Evolutionary conservation across 441 rosid species (phyloP), one percentile per base, ranked within the genome.

Genomic region (Kokia cookei): DNA sequence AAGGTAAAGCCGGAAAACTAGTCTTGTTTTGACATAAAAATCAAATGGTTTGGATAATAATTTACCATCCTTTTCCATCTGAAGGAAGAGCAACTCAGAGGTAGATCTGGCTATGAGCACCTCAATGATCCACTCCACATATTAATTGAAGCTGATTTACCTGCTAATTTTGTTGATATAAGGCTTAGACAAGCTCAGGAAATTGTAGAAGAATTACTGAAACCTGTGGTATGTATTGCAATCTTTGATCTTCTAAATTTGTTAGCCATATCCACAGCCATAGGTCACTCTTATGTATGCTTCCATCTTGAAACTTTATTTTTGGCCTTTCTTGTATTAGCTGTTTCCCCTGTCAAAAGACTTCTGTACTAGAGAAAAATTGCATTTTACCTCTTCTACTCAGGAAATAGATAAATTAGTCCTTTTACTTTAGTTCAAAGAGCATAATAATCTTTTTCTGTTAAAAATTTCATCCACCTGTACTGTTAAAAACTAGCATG

Each of bases 51-150:
- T 62, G 60, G 60, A 63, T 60, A 74, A 65, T 72, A 76, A 59
- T 73, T 76, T 73, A 69, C 75, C n/a, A 62, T 35, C 67, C 60
- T 47, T 69, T 69, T 79, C 65, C 19, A 75, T 79, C 9, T 73
- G 48, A 84, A 95, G 99, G 99, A 93, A 82, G 98, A 95, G 76
- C 91, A 90, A 80, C 86, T 91, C 68, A 88, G 89, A 84, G 98
- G 99, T 76, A 88, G 96, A 79, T 97, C 96, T 14, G 97, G 97
- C 72, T 93, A 93, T 79, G 98, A 93, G 86, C 98, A 95, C 84
- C 89, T 95, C 78, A 93, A 89, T 76, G 98, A 95, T 73, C 97
- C 96, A 60, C 94, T 93, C 55, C 97, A 95, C 87, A 90, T 95
- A 81, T 86, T 93, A 83, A 95, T 93, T 29, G 97, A 95, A 81